Percentiles rank a stretch among this genome's conserved stretches.
Evolutionary conservation across 345 rosid species (phyloP).

Genomic region (Mercurialis annua): DNA sequence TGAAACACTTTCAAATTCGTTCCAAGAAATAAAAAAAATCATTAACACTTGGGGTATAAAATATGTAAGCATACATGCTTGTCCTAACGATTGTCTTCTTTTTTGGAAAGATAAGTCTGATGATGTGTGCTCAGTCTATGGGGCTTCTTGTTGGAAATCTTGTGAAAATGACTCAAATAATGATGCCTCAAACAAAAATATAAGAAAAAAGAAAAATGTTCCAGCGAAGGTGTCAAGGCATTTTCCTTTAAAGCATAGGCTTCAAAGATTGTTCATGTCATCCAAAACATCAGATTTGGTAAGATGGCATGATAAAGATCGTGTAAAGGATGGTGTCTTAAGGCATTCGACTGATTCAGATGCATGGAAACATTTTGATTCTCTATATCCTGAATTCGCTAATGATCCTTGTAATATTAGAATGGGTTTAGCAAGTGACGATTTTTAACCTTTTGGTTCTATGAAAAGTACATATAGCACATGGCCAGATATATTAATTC

Average conservation of each 20-base stretch:
- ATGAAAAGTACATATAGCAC: not conserved
- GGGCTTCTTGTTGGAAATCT: too few relatives aligned
- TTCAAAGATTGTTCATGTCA: not conserved
- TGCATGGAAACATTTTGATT: constrained; percentile 5
- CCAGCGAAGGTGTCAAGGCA: not conserved
- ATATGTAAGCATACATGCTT: constrained; percentile 3
- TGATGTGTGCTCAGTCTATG: accelerated
- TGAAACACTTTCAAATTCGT: not conserved
- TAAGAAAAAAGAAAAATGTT: too few relatives aligned
- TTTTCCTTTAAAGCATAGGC: not conserved
- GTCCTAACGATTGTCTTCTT: not conserved
- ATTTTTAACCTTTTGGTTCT: not conserved
- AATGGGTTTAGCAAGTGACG: not conserved
- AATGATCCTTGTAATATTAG: too few relatives aligned
- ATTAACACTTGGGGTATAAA: not conserved
- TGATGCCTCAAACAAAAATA: too few relatives aligned
- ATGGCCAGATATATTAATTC: not conserved
- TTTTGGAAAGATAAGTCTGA: not conserved
- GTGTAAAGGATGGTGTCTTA: not conserved
- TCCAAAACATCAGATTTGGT: too few relatives aligned
- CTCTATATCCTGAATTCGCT: not conserved
- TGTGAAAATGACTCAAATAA: too few relatives aligned
- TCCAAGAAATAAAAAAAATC: not conserved
- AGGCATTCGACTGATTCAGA: not conserved
- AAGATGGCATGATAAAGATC: not conserved